Conservation (phyloP, 768 basidiomycete species). For the Xerocomellus chrysenteron region DNA sequence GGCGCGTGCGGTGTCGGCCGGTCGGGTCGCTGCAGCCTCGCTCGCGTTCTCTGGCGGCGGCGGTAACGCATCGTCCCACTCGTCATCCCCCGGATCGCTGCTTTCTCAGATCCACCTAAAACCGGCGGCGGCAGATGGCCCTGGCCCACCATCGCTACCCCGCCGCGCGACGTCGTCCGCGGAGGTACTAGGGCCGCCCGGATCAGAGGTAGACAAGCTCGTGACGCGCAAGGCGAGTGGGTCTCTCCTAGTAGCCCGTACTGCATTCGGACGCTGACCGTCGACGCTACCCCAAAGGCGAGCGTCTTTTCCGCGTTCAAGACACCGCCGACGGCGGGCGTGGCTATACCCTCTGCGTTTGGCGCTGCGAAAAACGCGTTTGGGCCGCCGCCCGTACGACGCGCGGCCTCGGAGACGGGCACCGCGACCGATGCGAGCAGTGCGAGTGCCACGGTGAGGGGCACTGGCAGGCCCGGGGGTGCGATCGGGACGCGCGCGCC, state of each 20-base stretch:
- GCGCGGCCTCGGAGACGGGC: conserved; percentile 23
- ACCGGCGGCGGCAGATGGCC: background rate
- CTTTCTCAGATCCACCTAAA: background rate
- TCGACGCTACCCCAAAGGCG: conserved; percentile 5
- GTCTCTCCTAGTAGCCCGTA: too few species aligned
- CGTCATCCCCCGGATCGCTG: background rate
- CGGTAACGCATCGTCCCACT: background rate
- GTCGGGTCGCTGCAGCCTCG: conserved; percentile 59
- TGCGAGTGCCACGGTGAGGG: too few species aligned
- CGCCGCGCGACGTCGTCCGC: background rate
- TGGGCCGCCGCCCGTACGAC: conserved; percentile 53
- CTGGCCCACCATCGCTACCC: background rate
- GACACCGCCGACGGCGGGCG: conserved; percentile 39
- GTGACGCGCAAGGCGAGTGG: conserved; percentile 26
- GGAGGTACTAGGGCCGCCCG: background rate
- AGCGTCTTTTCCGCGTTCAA: conserved; percentile 25
- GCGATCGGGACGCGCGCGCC: conserved; percentile 12
- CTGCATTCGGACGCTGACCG: too few species aligned
- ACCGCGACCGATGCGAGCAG: background rate
- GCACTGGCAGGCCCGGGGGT: background rate
- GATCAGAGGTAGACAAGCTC: conserved; percentile 27
- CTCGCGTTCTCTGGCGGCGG: conserved; percentile 40
- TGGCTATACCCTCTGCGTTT: conserved; percentile 39
- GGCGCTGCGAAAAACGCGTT: conserved; percentile 42
- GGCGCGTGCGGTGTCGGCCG: conserved; percentile 36